Evolutionary conservation across 768 basidiomycete genomes (phyloP).

Genomic region (Tulasnella sp.): DNA sequence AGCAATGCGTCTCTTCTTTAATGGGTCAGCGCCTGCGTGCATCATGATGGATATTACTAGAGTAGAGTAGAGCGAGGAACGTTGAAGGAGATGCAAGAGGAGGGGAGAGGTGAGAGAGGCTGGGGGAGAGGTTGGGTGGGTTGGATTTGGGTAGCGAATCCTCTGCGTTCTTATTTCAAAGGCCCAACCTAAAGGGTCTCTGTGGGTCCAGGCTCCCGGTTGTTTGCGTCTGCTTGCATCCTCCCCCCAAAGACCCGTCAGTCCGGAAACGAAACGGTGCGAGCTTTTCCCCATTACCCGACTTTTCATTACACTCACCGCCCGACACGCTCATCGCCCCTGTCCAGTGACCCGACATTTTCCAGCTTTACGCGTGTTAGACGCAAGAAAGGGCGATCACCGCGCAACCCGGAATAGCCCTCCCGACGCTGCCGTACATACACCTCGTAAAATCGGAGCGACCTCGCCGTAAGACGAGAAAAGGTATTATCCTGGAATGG

Average conservation of each 20-base stretch:
- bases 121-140: background rate
- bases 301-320: background rate
- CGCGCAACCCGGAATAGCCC: background rate
- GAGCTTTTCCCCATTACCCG: background rate
- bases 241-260: background rate
- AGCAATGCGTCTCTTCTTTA: constrained; percentile 84
- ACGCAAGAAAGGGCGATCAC: too few species aligned
- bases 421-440: background rate
- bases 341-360: too few species aligned
- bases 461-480: background rate
- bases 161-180: background rate
- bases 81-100: background rate
- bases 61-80: background rate
- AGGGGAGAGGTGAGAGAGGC: background rate
- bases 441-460: background rate
- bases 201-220: background rate
- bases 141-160: background rate
- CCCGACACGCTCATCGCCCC: background rate
- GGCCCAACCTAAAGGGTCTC: background rate
- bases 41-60: constrained; percentile 11
- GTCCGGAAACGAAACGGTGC: background rate
- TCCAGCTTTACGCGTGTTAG: too few species aligned
- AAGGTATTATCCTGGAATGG: background rate
- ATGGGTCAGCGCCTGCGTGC: constrained; percentile 18
- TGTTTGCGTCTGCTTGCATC: background rate